Conservation (phyloP, 2,329 filamentous ascomycete species). For the Fusarium sp. region DNA sequence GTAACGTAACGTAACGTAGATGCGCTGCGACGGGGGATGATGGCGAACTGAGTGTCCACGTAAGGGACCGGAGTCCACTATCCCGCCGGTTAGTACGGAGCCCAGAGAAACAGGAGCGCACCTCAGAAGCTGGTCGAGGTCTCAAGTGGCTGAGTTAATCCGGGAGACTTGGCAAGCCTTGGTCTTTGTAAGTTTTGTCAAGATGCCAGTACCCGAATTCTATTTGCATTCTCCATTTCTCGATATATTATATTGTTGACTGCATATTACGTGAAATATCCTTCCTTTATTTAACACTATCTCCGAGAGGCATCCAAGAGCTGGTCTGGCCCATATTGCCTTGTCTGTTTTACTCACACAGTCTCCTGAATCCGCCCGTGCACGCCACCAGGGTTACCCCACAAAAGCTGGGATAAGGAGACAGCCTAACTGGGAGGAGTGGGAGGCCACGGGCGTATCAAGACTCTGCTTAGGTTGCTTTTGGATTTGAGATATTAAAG, state of each 20-base stretch:
- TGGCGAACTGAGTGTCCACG: conserved; percentile 48
- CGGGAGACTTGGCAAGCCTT: conserved; percentile 36
- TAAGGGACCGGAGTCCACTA: conserved; percentile 45
- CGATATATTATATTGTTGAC: background rate
- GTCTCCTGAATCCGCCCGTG: conserved; percentile 40
- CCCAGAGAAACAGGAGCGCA: background rate
- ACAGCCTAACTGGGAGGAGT: conserved; percentile 37
- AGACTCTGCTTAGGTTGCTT: conserved; percentile 11
- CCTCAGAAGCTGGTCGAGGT: conserved; percentile 21
- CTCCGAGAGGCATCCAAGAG: conserved; percentile 39
- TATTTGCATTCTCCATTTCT: background rate
- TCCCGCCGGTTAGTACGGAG: conserved; percentile 42
- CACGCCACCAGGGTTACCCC: conserved; percentile 43
- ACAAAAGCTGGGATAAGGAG: conserved; percentile 45
- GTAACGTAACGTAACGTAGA: too few relatives aligned
- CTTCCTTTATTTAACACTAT: conserved; percentile 12
- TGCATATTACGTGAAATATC: conserved; percentile 1
- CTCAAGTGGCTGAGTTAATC: conserved; percentile 39
- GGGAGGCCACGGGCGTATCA: conserved; percentile 33
- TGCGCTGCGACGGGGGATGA: conserved; percentile 35
- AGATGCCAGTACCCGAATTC: background rate
- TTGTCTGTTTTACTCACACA: conserved; percentile 4
- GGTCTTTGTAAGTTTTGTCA: background rate
- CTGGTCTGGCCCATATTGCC: background rate
- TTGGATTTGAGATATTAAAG: background rate